Base-by-base conservation (phyloP, 2,329 filamentous ascomycete genomes). In the Triangularia setosa region DNA sequence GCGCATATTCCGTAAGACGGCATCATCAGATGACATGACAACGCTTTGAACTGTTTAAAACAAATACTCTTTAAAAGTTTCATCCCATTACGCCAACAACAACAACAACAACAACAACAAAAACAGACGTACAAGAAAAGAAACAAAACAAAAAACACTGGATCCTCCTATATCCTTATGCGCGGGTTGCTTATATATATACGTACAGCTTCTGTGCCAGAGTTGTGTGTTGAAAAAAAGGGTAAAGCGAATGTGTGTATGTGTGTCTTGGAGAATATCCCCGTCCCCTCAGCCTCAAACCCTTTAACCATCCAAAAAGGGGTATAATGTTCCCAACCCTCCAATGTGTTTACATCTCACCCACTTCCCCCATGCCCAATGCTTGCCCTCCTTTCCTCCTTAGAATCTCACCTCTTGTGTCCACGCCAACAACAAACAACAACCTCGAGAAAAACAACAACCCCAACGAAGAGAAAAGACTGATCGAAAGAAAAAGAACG, bases 201-300 rank as follows among this genome's bases (percentile, higher is more conserved):
- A 65, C 58, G 61, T 63, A 58, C 56, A 54, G 55, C 40, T 48
- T 48, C 21, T 48, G n/a, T 48, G 40, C 40, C 12, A 21, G 21
- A 18, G n/a, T 35, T 35, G 35, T 21, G n/a, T 48, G 40, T 48
- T 48, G 40, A 48, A 48, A 48, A 48, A 48, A 21, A 44, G 35
- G 11, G 12, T 1, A 48, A 48, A 48, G 40, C 40, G 40, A 48
- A 48, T 48, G 40, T 48, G 40, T 48, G n/a, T 48, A n/a, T 48
- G 40, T 48, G 40, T 48, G 16, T 44, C n/a, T 48, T 6, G 7
- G 40, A 48, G 21, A 48, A 3, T 21, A 6, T 7, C n/a, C 40
- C 40, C 40, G 2, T 8, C n/a, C n/a, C 18, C 40, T 48, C 40
- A 8, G 21, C 40, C 30, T 14, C 40, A 1, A 18, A n/a, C 40